These are phyloP conservation scores for Tetraselmis striata DNA, from an alignment of 139 green algal species.

Conservation along the genomic window DNA sequence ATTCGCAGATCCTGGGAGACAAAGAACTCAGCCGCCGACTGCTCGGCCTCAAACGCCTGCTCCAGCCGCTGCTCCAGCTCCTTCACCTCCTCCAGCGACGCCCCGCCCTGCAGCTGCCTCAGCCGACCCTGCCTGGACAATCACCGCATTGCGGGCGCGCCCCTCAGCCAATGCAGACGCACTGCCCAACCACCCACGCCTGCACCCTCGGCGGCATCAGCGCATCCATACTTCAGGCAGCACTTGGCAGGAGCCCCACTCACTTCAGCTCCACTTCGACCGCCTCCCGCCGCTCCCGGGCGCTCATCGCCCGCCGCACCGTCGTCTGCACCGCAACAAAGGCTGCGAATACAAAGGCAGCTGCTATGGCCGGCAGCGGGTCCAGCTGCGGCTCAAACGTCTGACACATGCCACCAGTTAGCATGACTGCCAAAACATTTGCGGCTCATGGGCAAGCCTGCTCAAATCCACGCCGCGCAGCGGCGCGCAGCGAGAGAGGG, in stretches of 20 bases:
- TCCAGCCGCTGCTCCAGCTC: neutral
- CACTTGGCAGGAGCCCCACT: too few relatives aligned
- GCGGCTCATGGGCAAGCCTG: too few relatives aligned
- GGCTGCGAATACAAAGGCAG: neutral
- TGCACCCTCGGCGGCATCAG: too few relatives aligned
- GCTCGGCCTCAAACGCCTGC: neutral
- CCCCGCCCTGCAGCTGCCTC: neutral
- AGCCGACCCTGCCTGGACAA: neutral
- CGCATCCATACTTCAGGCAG: too few relatives aligned
- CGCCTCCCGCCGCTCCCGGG: neutral
- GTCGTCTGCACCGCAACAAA: neutral
- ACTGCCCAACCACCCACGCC: too few relatives aligned
- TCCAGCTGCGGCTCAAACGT: neutral
- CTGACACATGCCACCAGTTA: neutral
- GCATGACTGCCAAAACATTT: too few relatives aligned
- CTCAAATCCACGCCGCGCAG: too few relatives aligned
- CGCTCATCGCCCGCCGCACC: neutral
- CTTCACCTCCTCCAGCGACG: neutral
- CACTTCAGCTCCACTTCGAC: neutral
- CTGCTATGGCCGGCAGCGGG: neutral
- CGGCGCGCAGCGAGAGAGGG: too few relatives aligned
- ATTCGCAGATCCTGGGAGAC: neutral
- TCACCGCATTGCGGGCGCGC: too few relatives aligned
- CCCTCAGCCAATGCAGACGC: too few relatives aligned
- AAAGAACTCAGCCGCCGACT: neutral